Base-by-base conservation (phyloP, 768 basidiomycete species). In the Tricholoma furcatifolium region DNA sequence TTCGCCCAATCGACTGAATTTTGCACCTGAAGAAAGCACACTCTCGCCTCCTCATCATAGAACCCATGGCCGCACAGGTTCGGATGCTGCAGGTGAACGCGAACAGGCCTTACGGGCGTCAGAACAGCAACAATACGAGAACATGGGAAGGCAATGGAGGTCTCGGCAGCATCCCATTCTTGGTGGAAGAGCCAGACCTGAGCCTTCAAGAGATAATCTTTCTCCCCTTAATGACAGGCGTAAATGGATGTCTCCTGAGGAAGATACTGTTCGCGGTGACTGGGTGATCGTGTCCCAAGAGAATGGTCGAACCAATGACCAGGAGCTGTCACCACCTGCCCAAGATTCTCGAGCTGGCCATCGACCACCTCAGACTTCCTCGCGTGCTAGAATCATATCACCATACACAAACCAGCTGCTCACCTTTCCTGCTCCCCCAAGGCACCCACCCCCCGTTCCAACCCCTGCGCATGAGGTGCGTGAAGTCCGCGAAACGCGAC, bases 1-100 rank as follows among this genome's bases (percentile, higher is more conserved):
- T 17, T 80, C 79, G 10, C 80, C 79, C 32, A 69, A 70, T 57
- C 71, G 74, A 39, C 61, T 73, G 7, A 69, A 67, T 23, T 77
- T 77, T 48, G 54, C 63, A 12, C 54, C 63, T 34, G 76, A 78
- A 20, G 77, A 80, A 17, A 66, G 67, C n/a, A 62, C 62, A 50
- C 56, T 74, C 6, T 57, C 66, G 1, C 66, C 70, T 12, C 65
- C 76, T 35, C 57, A 66, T 21, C 51, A 61, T 46, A 58, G 69
- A 54, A 57, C 61, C 15, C 80, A 81, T 59, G 60, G 64, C 41
- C 74, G 77, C 53, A 70, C 78, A 12, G 75, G 74, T 23, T 82
- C 83, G 2, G 82, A 84, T 65, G 75, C 77, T 18, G 76, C 71
- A 32, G 69, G 69, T 35, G 79, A 84, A 40, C 71, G 78, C 24